Evolutionary conservation across 2,329 filamentous ascomycete genomes (phyloP), one percentile per base, ranked within the genome.

Genomic region (Juglanconis juglandina): DNA sequence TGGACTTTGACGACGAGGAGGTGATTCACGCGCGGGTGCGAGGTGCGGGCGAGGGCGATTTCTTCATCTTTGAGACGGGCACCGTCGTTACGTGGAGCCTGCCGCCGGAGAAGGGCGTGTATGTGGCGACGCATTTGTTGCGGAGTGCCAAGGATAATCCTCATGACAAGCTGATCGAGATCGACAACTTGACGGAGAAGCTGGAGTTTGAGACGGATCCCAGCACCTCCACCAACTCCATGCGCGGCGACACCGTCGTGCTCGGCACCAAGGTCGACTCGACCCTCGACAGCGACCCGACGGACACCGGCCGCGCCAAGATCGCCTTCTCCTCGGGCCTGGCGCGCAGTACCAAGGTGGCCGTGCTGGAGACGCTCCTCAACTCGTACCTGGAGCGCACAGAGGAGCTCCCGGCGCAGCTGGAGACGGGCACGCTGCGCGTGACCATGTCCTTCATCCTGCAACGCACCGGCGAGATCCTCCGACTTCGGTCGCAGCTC

Each of bases 271-370:
- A 88, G 64, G 73, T 77, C 42, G 81, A 83, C 47, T 70, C 73
- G 9, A 68, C 73, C n/a, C 73, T 76, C 24, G 61, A 47, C 30
- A 76, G 76, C 49, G 77, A 79, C 66, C 75, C 72, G 9, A 72
- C 83, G 10, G 82, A 84, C 68, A 84, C 79, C 1, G 48, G 55
- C 33, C 35, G 41, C 34, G 92, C 93, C 67, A 97, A 98, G 72
- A 94, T 98, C 64, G 95, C 95, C 48, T 98, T 98, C 74, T 97
- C 94, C 0, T 97, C 92, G 0, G 94, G 94, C 2, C 83, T 99
- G 9, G 94, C 95, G 5, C 85, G 95, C 57, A 95, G 90, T 68
- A 97, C 95, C 5, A 98, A 98, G 73, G 84, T 99, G 11, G 94
- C 92, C 42, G 92, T 96, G 3, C 83, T 99, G 30, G 95, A 99